Base-by-base conservation (phyloP, 495 filamentous ascomycete species). In the Monascus purpureus region DNA sequence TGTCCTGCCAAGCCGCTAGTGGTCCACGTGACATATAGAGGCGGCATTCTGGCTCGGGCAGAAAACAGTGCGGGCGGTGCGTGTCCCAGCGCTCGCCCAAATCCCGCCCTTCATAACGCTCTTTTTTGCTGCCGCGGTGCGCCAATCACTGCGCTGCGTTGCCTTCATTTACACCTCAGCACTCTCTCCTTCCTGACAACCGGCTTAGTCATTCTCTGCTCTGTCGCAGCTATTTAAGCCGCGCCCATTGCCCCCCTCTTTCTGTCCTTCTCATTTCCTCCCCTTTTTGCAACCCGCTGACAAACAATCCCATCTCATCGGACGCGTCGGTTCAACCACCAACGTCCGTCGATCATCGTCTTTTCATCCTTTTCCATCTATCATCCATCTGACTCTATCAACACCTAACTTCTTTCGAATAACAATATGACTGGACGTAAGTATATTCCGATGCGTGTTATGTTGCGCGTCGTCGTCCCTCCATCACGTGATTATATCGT, bases 391-490 rank as follows among this genome's bases (percentile, higher is more conserved):
- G n/a, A n/a, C n/a, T n/a, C n/a, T n/a, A n/a, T n/a, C n/a, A n/a
- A n/a, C n/a, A n/a, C n/a, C 40, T 31, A 19, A 35, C 37, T 32
- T 31, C 43, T 13, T 12, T 37, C 36, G 32, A 28, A 47, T 41
- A 49, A 55, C 71, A 83, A 59, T 42, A 93, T 93, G 85, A 87
- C 85, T 83, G 85, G 85, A 82, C 85, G 85, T 93, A 72, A 82
- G 85, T 86, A 53, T 38, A 45, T 38, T 8, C 48, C 31, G 34
- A 17, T 39, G 32, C 17, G 17, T 28, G 31, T 13, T 23, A 34
- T 27, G 39, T 39, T 44, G 25, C 34, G 29, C 31, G 25, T 45
- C 23, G 8, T 42, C 27, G 37, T 31, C n/a, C n/a, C n/a, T n/a
- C n/a, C n/a, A n/a, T n/a, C n/a, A n/a, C n/a, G n/a, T n/a, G n/a